phyloP scores from a whole-genome alignment of 768 basidiomycete species.

The Melanogaster broomeanus region DNA sequence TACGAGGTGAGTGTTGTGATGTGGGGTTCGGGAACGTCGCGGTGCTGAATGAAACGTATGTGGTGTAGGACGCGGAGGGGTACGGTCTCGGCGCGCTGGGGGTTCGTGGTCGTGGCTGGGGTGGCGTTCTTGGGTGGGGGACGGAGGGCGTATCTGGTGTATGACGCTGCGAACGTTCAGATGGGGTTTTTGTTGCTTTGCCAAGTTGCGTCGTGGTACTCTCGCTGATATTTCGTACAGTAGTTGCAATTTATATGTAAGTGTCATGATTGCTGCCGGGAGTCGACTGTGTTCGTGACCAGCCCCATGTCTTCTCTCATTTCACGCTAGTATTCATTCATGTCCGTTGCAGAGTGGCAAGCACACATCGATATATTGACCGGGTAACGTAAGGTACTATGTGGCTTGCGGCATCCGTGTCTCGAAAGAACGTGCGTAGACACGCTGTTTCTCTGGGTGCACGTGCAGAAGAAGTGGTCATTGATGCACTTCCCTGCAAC shows the following conservation, averaged over 20 bases:
- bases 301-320: too few relatives aligned
- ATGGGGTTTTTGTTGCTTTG: constrained; percentile 12
- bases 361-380: too few relatives aligned
- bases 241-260: neutral
- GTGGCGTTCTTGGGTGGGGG: constrained; percentile 69
- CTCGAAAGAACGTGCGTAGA: too few relatives aligned
- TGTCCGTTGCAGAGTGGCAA: too few relatives aligned
- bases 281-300: too few relatives aligned
- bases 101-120: constrained; percentile 48
- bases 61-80: too few relatives aligned
- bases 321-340: too few relatives aligned
- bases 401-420: too few relatives aligned
- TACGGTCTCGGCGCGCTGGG: constrained; percentile 46
- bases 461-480: too few relatives aligned
- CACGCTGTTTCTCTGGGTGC: too few relatives aligned
- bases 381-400: too few relatives aligned
- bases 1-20: constrained; percentile 36
- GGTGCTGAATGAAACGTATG: neutral
- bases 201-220: constrained; percentile 7
- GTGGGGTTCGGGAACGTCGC: neutral
- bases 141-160: constrained; percentile 64
- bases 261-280: neutral
- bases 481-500: too few relatives aligned
- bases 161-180: constrained; percentile 55
- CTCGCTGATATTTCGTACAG: neutral